Evolutionary conservation across 2,329 filamentous ascomycete genomes (phyloP), one percentile per base, ranked within the genome.

Genomic region (Monosporascus ibericus): DNA sequence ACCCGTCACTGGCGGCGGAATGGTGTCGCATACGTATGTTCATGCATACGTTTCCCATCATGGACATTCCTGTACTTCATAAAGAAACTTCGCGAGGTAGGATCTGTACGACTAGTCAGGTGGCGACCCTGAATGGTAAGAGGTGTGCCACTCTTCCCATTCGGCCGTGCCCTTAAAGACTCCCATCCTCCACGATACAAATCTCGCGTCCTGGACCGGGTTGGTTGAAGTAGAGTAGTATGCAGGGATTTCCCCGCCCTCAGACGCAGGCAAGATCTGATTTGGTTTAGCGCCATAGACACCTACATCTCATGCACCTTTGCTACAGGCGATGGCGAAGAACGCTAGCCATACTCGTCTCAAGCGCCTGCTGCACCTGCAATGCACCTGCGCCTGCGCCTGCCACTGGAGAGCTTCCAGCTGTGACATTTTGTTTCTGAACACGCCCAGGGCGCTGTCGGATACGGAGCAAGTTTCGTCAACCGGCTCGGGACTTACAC

Each of bases 161-260:
- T 20, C 42, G 40, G 34, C 42, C 36, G 47, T 25, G 24, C 1
- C 42, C 42, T 30, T 20, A 18, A 40, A 2, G 20, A 3, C 40
- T 1, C 30, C 4, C 11, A 14, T 34, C 34, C 40, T 18, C 40
- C 49, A 53, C 51, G 48, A 51, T 56, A 51, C 52, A 58, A 59
- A 49, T 53, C 51, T 55, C 52, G 50, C 54, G 48, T 49, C 48
- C 54, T 58, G 54, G 38, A 49, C 58, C 58, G 55, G 55, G 50
- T 59, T 59, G 54, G 50, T 56, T 52, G 51, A 52, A 48, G 52
- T 46, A 49, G 50, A 52, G 52, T 54, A 49, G 56, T 58, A 60
- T 58, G 58, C 62, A 63, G 57, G 52, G 63, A 58, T 57, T 60
- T 55, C 63, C 63, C 62, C 63, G 58, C 61, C 63, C 60, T 60